Evolutionary conservation across 352 stramenopile species (phyloP), one percentile per base, ranked within the genome.

Genomic region (Pythium dissotocum): DNA sequence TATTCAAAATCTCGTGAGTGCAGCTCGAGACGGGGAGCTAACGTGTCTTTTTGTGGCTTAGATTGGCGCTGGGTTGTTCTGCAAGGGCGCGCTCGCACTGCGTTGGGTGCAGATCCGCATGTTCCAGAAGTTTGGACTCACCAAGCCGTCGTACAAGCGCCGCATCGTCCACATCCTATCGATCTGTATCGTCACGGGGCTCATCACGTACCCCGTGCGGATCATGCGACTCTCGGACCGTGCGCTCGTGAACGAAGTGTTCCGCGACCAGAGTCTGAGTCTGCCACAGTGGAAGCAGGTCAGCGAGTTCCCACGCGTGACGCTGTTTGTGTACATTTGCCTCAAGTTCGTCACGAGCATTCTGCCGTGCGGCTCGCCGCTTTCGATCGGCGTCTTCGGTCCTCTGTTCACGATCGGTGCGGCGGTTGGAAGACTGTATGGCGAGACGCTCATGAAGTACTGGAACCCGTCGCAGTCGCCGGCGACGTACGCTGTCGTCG

Each of bases 401-500:
- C 87, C 88, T 26, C 68, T 93, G 10, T 95, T 96, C 61, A 91
- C 86, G 5, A 90, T 94, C 42, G 88, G 88, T 24, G 88, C 88
- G 1, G 87, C 83, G 13, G 67, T 94, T 3, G 88, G 88, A 1
- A 70, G 87, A 6, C 71, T 90, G 0, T 93, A 92, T 24, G 88
- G 88, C 13, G 88, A 96, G 70, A 87, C 83, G 5, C 65, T 96
- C 2, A 82, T 90, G 71, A 85, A 86, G 63, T 79, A 90, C 56
- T 92, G 85, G 79, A 90, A 82, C 54, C 79, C 84, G n/a, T 82
- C 80, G 12, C 83, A 93, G 61, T 91, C 83, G 0, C 82, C 85
- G 16, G 85, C 85, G 0, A 91, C 87, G 7, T 98, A 97, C 52
- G 90, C 93, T 0, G 83, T 98, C 24, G 91, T 98, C 10, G 94